A percentile compares a stretch with the other conserved stretches of the same genome.
phyloP scores from a whole-genome alignment of 2,329 filamentous ascomycete species.

The Calonectria pseudoreteaudii region DNA sequence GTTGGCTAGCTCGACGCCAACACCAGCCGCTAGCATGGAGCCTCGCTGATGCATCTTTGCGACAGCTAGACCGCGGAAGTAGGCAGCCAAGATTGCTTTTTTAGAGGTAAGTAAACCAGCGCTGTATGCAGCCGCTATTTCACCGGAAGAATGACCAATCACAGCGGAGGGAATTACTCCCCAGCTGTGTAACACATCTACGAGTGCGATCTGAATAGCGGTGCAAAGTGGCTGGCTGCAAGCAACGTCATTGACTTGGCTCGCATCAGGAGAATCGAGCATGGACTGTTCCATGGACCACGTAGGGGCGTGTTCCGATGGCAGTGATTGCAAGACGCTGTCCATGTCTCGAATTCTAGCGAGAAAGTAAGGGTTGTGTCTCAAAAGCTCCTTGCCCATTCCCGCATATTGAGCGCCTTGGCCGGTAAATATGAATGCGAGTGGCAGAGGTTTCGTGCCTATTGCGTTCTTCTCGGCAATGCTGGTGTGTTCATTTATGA shows the following conservation, averaged over 20 bases:
- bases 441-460: background rate
- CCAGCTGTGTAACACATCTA: conserved; percentile 40
- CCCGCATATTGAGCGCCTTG: background rate
- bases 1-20: background rate
- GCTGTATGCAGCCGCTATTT: conserved; percentile 1
- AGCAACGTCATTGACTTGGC: background rate
- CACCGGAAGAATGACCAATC: background rate
- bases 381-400: background rate
- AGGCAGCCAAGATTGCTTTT: background rate
- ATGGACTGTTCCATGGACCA: conserved; percentile 16
- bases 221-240: conserved; percentile 49
- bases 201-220: conserved; percentile 49
- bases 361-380: background rate
- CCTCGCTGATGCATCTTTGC: background rate
- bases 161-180: conserved; percentile 3
- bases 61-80: background rate
- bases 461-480: background rate
- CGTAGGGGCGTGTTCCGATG: background rate
- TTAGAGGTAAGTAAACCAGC: background rate
- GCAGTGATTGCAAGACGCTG: background rate
- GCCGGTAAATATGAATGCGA: background rate
- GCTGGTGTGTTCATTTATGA: no score
- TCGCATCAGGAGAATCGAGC: conserved; percentile 29
- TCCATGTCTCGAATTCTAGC: background rate
- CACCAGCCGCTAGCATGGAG: background rate